Conservation (phyloP, 2,329 filamentous ascomycete genomes). For the Bretziella fagacearum region DNA sequence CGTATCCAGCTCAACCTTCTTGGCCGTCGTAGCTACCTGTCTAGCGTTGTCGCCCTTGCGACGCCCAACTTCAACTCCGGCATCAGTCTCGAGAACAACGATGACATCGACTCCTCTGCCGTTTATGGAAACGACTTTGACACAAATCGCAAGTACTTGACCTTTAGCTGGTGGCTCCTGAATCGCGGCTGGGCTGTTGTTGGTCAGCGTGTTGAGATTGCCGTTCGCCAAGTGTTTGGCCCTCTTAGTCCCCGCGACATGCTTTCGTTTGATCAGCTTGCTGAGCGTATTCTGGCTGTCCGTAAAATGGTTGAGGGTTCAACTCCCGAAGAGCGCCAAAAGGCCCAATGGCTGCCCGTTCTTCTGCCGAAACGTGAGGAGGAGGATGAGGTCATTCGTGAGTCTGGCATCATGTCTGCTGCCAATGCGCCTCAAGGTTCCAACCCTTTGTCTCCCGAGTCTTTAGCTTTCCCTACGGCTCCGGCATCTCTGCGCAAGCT, state of each 20-base stretch:
- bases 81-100: conserved; percentile 84
- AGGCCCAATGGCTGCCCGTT: conserved; percentile 59
- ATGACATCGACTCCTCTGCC: conserved; percentile 70
- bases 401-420: conserved; percentile 60
- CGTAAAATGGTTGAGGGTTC: conserved; percentile 67
- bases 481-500: conserved; percentile 52
- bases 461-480: conserved; percentile 17
- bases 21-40: conserved; percentile 85
- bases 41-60: conserved; percentile 81
- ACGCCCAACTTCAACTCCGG: conserved; percentile 54
- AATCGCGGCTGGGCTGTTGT: conserved; percentile 78
- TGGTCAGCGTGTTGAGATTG: conserved; percentile 63
- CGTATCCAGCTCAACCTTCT: conserved; percentile 94
- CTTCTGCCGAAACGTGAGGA: conserved; percentile 64
- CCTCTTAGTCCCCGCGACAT: conserved; percentile 75
- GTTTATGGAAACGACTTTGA: conserved; percentile 87
- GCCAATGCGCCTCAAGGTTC: conserved; percentile 17
- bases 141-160: conserved; percentile 85
- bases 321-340: conserved; percentile 25
- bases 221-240: conserved; percentile 82
- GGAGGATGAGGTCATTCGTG: conserved; percentile 68
- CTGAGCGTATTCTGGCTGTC: conserved; percentile 65
- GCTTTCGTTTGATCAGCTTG: conserved; percentile 62
- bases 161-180: conserved; percentile 95
- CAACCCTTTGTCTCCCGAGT: conserved; percentile 16